Percentiles rank a stretch among this genome's conserved stretches.
Evolutionary conservation across 2,329 filamentous ascomycete species (phyloP).

Genomic region (Mycosphaerella sp.): DNA sequence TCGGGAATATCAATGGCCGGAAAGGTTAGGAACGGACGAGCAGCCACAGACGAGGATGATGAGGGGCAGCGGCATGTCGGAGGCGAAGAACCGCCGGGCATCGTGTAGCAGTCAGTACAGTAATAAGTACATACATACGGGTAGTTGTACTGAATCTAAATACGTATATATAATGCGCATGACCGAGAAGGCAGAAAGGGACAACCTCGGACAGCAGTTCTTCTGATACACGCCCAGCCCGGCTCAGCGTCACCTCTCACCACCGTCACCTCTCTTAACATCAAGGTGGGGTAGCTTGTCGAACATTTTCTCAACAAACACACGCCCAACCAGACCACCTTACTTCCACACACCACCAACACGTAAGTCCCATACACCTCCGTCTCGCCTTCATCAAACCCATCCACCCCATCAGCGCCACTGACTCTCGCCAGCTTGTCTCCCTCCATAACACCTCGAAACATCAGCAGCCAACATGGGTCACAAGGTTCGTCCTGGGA

Average conservation of each 20-base stretch:
- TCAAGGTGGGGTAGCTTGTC: not conserved
- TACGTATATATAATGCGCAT: conserved; percentile 4
- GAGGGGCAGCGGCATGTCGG: conserved; percentile 1
- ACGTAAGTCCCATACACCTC: no score
- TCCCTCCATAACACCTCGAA: conserved; percentile 1
- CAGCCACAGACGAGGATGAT: not conserved
- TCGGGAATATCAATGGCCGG: conserved; percentile 3
- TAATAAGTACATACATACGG: no score
- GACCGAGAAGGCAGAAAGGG: not conserved
- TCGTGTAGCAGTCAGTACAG: no score
- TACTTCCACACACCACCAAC: not conserved
- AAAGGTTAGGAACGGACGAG: conserved; percentile 4
- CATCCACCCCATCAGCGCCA: not conserved
- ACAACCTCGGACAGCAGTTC: not conserved
- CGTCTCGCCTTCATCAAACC: not conserved
- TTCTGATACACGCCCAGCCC: not conserved
- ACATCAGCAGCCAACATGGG: conserved; percentile 36
- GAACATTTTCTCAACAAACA: not conserved
- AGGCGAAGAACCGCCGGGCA: no score
- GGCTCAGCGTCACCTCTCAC: not conserved
- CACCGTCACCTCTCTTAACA: not conserved
- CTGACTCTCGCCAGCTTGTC: conserved; percentile 1
- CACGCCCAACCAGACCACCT: not conserved
- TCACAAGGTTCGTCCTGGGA: conserved; percentile 39
- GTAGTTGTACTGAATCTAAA: no score